phyloP scores from a whole-genome alignment of 306 rosid genomes.

The Abrus pulchellus region DNA sequence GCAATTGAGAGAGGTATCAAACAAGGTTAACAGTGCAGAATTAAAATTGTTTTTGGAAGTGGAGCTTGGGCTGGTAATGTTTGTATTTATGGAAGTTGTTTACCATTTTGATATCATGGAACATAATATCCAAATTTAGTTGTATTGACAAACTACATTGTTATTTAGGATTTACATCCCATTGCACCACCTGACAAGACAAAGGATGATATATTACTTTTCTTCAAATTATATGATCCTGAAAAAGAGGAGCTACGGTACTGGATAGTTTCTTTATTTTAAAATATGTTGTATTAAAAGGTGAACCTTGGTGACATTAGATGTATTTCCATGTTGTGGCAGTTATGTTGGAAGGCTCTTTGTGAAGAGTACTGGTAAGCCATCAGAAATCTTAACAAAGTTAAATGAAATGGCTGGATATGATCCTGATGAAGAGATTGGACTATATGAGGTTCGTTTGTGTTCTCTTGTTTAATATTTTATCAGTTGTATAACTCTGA shows the following conservation, averaged over 20 bases:
- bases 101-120: conserved; percentile 31
- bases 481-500: conserved; percentile 5
- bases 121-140: conserved; percentile 1
- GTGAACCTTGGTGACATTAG: conserved; percentile 42
- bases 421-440: conserved; percentile 86
- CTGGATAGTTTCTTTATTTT: conserved; percentile 39
- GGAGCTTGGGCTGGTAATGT: conserved; percentile 73
- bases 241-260: conserved; percentile 89
- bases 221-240: conserved; percentile 89
- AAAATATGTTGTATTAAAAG: conserved; percentile 20
- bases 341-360: conserved; percentile 87
- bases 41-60: conserved; percentile 83
- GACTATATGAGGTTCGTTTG: conserved; percentile 86
- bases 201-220: conserved; percentile 81
- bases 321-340: conserved; percentile 47
- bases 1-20: conserved; percentile 77
- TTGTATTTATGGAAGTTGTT: conserved; percentile 37
- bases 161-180: conserved; percentile 66
- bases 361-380: conserved; percentile 82
- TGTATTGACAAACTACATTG: conserved; percentile 43
- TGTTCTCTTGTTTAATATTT: conserved; percentile 5
- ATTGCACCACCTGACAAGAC: conserved; percentile 80
- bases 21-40: conserved; percentile 78
- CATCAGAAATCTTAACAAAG: conserved; percentile 73
- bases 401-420: conserved; percentile 92